phyloP scores from a whole-genome alignment of 2,329 filamentous ascomycete genomes.

The Calonectria honghensis region DNA sequence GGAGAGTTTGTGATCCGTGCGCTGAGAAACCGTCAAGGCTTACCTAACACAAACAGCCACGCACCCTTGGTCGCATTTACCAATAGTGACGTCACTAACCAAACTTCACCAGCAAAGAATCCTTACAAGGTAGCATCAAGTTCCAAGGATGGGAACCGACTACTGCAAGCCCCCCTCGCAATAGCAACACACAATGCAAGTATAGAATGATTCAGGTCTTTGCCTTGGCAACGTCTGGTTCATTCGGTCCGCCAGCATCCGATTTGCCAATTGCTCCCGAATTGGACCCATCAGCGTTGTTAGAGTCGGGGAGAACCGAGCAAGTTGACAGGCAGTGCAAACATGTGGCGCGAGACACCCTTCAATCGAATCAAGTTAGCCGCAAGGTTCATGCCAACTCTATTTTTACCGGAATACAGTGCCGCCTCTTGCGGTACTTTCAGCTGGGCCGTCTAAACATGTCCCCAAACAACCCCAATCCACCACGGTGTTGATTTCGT shows the following conservation, averaged over 20 bases:
- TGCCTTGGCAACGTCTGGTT: constrained; percentile 10
- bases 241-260: constrained; percentile 7
- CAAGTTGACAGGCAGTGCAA: not conserved
- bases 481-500: not conserved
- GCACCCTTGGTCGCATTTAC: not conserved
- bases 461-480: not conserved
- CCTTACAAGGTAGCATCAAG: constrained; percentile 11
- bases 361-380: constrained; percentile 2
- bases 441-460: not conserved
- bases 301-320: not conserved
- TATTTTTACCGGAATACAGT: not conserved
- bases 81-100: constrained; percentile 28
- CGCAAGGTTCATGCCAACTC: not conserved
- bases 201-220: not conserved
- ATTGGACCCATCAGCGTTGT: not conserved
- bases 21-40: not conserved
- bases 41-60: not conserved
- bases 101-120: not conserved
- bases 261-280: constrained; percentile 3
- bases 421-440: not conserved
- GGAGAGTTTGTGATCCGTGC: constrained; percentile 15
- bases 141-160: not conserved
- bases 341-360: not conserved
- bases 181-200: not conserved
- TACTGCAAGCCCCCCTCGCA: constrained; percentile 17